These are phyloP conservation scores for Globisporangium cederbergense DNA, from an alignment of 352 stramenopile genomes.

Conservation along the genomic window DNA sequence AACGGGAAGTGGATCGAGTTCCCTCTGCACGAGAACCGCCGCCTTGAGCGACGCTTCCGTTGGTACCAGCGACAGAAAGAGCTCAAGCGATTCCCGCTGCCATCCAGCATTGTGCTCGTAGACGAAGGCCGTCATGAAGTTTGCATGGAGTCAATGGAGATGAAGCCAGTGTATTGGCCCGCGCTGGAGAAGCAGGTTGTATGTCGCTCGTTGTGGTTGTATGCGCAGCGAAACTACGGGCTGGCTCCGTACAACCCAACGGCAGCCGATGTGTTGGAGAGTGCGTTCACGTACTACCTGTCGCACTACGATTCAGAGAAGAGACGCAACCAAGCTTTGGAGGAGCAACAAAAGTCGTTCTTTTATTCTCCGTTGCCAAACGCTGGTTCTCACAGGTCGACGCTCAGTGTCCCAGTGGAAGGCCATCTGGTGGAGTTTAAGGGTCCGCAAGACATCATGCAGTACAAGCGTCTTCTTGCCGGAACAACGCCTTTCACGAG, in stretches of 20 bases:
- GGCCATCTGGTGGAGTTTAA: slow-evolving; percentile 84
- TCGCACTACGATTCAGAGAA: slow-evolving; percentile 64
- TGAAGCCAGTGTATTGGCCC: slow-evolving; percentile 81
- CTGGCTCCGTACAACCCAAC: slow-evolving; percentile 70
- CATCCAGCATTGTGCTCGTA: slow-evolving; percentile 62
- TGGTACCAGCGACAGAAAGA: slow-evolving; percentile 60
- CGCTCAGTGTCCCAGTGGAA: slow-evolving; percentile 69
- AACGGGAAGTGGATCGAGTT: slow-evolving; percentile 75
- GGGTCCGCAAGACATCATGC: slow-evolving; percentile 68
- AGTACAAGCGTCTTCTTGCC: slow-evolving; percentile 75
- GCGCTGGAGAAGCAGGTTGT: slow-evolving; percentile 64
- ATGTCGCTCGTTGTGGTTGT: slow-evolving; percentile 74
- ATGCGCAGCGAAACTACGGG: slow-evolving; percentile 78
- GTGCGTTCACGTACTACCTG: slow-evolving; percentile 75
- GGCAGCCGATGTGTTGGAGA: slow-evolving; percentile 45
- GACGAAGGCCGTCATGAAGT: slow-evolving; percentile 84
- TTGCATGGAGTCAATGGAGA: slow-evolving; percentile 68
- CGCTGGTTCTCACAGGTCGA: slow-evolving; percentile 35
- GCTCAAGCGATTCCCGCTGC: slow-evolving; percentile 31
- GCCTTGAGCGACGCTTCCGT: slow-evolving; percentile 62
- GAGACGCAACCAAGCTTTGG: slow-evolving; percentile 43
- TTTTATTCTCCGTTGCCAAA: slow-evolving; percentile 34
- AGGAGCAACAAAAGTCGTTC: slow-evolving; percentile 41
- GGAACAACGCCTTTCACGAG: slow-evolving; percentile 79
- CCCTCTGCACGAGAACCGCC: slow-evolving; percentile 61